Evolutionary conservation across 2,329 filamentous ascomycete genomes (phyloP), one percentile per base, ranked within the genome.

Genomic region (Aspergillus niger): DNA sequence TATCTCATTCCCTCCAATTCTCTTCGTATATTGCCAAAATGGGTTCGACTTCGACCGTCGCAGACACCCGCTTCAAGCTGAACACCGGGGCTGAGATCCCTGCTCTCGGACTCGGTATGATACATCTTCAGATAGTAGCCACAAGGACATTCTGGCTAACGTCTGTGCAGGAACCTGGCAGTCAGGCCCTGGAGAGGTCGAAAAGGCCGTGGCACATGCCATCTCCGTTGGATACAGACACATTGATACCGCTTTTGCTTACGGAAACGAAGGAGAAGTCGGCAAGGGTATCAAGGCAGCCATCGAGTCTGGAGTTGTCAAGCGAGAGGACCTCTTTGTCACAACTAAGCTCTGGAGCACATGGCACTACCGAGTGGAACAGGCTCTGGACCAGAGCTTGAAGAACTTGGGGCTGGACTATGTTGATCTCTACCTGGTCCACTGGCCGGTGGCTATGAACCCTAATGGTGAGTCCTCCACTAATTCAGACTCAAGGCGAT

Each of bases 341-440:
- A 90, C 91, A 57, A 91, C 88, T 70, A 96, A 96, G 83, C 84
- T 93, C 39, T 96, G 91, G 90, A 89, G 87, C 71, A 91, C 90
- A 54, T 93, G 90, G 80, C 88, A 89, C 76, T 86, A 85, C 30
- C 83, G 88, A 6, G 87, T 87, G 5, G 87, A 90, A 76, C 80
- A 89, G 69, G 87, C 84, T 38, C 82, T 95, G 38, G 86, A 91
- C 65, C 87, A 89, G 82, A 90, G 88, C 70, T 80, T 95, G 73
- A 85, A 88, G 77, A 83, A 84, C 61, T 80, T 96, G 38, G 90
- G 91, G 1, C 80, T 95, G 51, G 89, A 92, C 65, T 94, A 96
- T 74, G 84, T 96, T 5, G 92, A 96, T 74, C 80, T 96, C 59
- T 92, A 86, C 73, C 82, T 96, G 39, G 85, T 96, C 81, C 91